A percentile compares a stretch with the other conserved stretches of the same genome.
Conservation (phyloP, 768 basidiomycete species). For the Vishniacozyma victoriae region DNA sequence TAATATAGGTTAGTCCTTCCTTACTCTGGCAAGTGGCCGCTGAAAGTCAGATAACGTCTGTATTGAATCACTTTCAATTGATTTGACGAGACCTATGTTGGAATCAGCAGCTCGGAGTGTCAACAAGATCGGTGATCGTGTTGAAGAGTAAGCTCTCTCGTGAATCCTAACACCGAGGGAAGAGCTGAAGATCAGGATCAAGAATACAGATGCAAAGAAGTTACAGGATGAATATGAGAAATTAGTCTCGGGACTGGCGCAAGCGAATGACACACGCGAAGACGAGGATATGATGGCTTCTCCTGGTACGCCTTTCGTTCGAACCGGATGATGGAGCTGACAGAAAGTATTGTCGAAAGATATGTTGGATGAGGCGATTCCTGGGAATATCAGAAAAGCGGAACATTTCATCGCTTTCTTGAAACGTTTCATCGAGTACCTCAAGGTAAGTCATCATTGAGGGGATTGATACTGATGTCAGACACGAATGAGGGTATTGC, state of each 20-base stretch:
- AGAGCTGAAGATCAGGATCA: conserved; percentile 59
- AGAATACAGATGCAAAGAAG: conserved; percentile 84
- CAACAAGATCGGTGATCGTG: conserved; percentile 75
- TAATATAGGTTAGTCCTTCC: conserved; percentile 71
- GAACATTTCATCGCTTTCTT: conserved; percentile 98
- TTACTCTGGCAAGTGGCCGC: not conserved
- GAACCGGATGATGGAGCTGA: not conserved
- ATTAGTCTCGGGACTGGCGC: conserved; percentile 87
- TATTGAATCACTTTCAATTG: conserved; percentile 95
- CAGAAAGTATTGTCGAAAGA: conserved; percentile 80
- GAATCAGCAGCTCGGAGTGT: conserved; percentile 89
- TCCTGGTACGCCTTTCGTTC: conserved; percentile 57
- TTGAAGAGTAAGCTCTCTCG: conserved; percentile 70
- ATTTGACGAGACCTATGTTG: conserved; percentile 93
- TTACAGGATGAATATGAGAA: conserved; percentile 95
- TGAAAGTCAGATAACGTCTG: conserved; percentile 81
- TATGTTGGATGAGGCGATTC: conserved; percentile 87
- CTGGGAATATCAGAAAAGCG: conserved; percentile 96
- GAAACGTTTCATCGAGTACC: conserved; percentile 95
- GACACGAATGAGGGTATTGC: conserved; percentile 98
- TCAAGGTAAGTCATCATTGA: conserved; percentile 62
- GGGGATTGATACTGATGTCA: conserved; percentile 41
- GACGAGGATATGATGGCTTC: conserved; percentile 82
- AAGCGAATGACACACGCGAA: conserved; percentile 56
- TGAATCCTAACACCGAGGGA: not conserved